These are phyloP conservation scores for Naganishia antarctica DNA, from an alignment of 768 basidiomycete species.

Conservation along the genomic window DNA sequence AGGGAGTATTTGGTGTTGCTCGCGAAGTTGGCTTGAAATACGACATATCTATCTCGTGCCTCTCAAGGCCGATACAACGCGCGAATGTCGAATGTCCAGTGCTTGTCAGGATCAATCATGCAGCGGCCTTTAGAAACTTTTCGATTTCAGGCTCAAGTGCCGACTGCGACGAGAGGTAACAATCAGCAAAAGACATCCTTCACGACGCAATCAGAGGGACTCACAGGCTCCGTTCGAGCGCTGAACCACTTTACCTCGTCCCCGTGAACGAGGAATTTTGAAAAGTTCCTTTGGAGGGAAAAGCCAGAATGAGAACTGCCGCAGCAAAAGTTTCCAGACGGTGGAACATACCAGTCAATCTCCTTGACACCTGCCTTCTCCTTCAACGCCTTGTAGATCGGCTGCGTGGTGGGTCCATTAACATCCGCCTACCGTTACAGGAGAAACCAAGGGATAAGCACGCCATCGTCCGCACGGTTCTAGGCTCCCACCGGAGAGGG, in stretches of 20 bases:
- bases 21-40: too few species aligned
- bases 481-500: too few species aligned
- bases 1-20: too few species aligned
- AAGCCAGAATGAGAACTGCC: neutral
- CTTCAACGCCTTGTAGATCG: conserved; percentile 48
- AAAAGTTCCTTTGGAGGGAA: conserved; percentile 35
- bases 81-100: neutral
- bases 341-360: conserved; percentile 39
- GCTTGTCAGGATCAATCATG: neutral
- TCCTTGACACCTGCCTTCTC: conserved; percentile 41
- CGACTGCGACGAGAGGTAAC: neutral
- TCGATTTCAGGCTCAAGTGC: conserved; percentile 24
- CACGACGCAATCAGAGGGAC: conserved; percentile 18
- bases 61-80: neutral
- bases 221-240: conserved; percentile 43
- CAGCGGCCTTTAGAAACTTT: conserved; percentile 18
- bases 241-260: conserved; percentile 47
- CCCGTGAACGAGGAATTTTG: conserved; percentile 44
- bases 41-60: neutral
- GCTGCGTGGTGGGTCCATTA: conserved; percentile 48
- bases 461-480: neutral
- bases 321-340: neutral
- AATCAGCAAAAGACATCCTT: neutral
- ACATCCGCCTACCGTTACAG: conserved; percentile 36
- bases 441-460: neutral